A percentile compares a stretch with the other conserved stretches of the same genome.
These are phyloP conservation scores for Blumeriella jaapii DNA, from an alignment of 2,329 filamentous ascomycete species.

Conservation along the genomic window DNA sequence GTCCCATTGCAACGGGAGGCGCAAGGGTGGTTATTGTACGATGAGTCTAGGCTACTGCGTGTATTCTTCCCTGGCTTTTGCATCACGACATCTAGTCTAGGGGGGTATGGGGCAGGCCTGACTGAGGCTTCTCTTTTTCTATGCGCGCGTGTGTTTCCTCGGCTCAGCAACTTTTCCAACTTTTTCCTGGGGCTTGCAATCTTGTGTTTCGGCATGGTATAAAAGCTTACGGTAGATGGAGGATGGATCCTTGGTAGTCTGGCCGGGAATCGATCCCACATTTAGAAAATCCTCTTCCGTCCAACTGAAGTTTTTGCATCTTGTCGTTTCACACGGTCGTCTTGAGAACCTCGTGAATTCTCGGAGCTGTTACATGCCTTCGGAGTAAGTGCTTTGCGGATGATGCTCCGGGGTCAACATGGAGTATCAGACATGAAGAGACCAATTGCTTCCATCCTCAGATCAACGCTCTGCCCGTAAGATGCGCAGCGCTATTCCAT, in stretches of 20 bases:
- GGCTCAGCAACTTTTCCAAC: conserved; percentile 22
- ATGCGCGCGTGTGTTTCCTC: conserved; percentile 19
- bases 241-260: conserved; percentile 28
- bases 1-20: conserved; percentile 27
- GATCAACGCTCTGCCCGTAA: too few species aligned
- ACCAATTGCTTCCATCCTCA: too few species aligned
- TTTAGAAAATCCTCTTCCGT: conserved; percentile 22
- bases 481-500: too few species aligned
- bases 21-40: conserved; percentile 29
- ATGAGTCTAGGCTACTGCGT: conserved; percentile 24
- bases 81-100: conserved; percentile 19
- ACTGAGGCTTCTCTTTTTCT: conserved; percentile 17
- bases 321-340: neutral
- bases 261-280: conserved; percentile 29
- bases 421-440: too few species aligned
- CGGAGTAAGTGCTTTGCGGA: neutral
- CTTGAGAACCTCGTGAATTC: neutral
- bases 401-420: too few species aligned
- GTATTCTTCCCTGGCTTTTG: conserved; percentile 23
- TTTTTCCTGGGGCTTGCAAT: conserved; percentile 25
- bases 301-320: neutral
- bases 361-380: neutral
- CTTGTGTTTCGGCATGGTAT: conserved; percentile 27
- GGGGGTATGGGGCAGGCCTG: conserved; percentile 15
- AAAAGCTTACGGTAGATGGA: conserved; percentile 28